These are phyloP conservation scores for Globisporangium heterothallicum DNA, from an alignment of 352 stramenopile genomes.

Conservation along the genomic window DNA sequence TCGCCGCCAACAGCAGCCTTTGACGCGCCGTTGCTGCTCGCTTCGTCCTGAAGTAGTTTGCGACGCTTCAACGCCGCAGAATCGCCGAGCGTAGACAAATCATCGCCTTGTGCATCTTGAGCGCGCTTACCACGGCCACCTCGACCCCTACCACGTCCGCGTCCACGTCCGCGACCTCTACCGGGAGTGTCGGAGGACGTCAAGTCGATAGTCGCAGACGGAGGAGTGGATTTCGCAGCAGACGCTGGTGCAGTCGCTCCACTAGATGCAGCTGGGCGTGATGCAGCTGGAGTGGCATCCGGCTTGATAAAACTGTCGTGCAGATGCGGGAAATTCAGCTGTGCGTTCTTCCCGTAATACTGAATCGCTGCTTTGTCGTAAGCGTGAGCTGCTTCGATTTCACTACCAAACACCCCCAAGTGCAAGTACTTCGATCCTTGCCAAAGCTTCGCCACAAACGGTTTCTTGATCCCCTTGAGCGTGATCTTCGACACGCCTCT, in stretches of 20 bases:
- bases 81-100: background rate
- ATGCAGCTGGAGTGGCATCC: conserved; percentile 23
- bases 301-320: conserved; percentile 59
- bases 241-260: conserved; percentile 3
- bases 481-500: conserved; percentile 74
- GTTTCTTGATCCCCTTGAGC: conserved; percentile 75
- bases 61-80: conserved; percentile 22
- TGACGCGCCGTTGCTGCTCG: background rate
- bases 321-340: conserved; percentile 79
- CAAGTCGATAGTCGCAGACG: conserved; percentile 9
- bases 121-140: conserved; percentile 50
- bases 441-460: conserved; percentile 72
- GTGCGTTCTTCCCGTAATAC: conserved; percentile 52
- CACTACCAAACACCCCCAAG: conserved; percentile 62
- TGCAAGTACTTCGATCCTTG: conserved; percentile 63
- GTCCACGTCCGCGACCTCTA: conserved; percentile 24
- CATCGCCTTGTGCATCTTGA: conserved; percentile 21
- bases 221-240: conserved; percentile 5
- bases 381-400: conserved; percentile 76
- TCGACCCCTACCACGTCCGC: conserved; percentile 31
- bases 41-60: conserved; percentile 18
- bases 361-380: conserved; percentile 76
- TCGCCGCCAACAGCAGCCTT: background rate
- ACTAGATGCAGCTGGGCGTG: conserved; percentile 3
- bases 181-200: conserved; percentile 14